Conservation (phyloP, 2,329 filamentous ascomycete genomes). For the Chrysoporthe deuterocubensis region DNA sequence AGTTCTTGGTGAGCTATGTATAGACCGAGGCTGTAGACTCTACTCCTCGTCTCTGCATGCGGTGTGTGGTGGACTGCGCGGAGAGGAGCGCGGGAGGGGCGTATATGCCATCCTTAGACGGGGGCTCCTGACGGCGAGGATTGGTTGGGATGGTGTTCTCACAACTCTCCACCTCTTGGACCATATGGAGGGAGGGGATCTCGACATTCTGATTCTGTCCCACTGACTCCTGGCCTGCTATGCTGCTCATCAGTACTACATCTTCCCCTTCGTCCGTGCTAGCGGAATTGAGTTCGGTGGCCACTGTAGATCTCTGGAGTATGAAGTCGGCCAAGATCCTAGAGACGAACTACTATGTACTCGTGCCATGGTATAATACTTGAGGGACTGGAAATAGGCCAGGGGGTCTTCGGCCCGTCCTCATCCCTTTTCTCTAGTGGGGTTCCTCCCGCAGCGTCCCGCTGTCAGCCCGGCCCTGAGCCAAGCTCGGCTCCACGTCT, state of each 20-base stretch:
- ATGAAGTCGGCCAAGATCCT: not conserved
- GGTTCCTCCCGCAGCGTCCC: not conserved
- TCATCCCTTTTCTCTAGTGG: constrained; percentile 13
- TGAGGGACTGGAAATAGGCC: not conserved
- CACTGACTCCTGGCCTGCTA: not conserved
- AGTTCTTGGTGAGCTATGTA: not conserved
- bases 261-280: not conserved
- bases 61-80: not conserved
- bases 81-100: not conserved
- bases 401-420: constrained; percentile 5
- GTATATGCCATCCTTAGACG: not conserved
- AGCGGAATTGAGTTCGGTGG: not conserved
- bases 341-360: not conserved
- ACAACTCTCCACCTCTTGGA: not conserved
- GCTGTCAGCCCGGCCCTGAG: constrained; percentile 3
- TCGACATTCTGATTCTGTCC: not conserved
- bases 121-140: not conserved
- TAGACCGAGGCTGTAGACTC: not conserved
- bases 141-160: not conserved
- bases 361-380: not conserved
- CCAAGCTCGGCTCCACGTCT: not conserved
- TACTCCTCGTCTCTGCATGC: not conserved
- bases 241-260: not conserved
- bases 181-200: too few species aligned
- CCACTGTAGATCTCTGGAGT: not conserved